phyloP scores from a whole-genome alignment of 2,329 filamentous ascomycete species.

The Aureobasidium lini region DNA sequence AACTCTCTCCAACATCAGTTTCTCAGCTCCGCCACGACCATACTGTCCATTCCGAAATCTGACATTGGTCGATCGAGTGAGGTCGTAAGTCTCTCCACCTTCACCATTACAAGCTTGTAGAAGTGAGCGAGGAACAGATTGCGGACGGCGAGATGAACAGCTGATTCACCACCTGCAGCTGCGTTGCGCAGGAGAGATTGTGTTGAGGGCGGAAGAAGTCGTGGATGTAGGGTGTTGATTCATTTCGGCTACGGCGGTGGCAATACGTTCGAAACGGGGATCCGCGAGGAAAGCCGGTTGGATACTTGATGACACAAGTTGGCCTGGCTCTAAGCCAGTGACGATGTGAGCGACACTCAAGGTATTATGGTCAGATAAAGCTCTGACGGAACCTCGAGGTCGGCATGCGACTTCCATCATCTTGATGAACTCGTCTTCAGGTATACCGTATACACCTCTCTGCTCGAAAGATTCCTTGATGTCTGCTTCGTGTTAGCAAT shows the following conservation, averaged over 20 bases:
- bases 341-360: neutral
- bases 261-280: neutral
- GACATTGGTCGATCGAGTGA: neutral
- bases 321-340: neutral
- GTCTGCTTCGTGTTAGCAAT: neutral
- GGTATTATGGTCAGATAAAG: neutral
- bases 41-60: neutral
- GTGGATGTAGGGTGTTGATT: neutral
- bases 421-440: neutral
- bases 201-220: neutral
- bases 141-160: neutral
- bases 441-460: neutral
- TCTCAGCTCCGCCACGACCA: neutral
- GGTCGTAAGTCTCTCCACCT: neutral
- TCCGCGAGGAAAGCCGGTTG: neutral
- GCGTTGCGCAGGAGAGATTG: neutral
- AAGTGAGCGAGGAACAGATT: neutral
- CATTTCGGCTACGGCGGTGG: neutral
- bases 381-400: neutral
- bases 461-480: neutral
- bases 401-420: neutral
- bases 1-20: neutral
- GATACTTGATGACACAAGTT: neutral
- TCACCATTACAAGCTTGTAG: neutral
- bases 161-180: neutral